These are phyloP conservation scores for Flaveria ramosissima DNA, from an alignment of 129 eudicot species.

Conservation along the genomic window DNA sequence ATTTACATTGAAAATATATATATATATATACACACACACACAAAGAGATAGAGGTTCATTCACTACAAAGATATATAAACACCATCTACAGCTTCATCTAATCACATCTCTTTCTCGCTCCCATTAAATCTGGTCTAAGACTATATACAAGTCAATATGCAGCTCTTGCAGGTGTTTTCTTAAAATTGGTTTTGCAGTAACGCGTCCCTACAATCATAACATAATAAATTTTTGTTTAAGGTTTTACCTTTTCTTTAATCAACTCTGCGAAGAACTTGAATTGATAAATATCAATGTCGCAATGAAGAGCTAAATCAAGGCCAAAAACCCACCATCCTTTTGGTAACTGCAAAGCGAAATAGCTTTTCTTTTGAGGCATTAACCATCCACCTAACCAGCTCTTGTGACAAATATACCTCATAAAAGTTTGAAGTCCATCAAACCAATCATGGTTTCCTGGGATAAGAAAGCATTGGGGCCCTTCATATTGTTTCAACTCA, in stretches of 20 bases:
- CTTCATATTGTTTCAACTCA: conserved; percentile 67
- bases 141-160: neutral
- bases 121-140: neutral
- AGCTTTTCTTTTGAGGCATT: conserved; percentile 98
- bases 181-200: no score
- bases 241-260: conserved; percentile 72
- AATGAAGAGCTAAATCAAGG: conserved; percentile 93
- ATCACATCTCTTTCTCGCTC: neutral
- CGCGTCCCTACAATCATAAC: neutral
- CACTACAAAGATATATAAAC: neutral
- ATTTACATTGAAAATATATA: neutral
- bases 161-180: no score
- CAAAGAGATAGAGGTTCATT: neutral
- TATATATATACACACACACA: no score
- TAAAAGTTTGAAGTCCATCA: conserved; percentile 94
- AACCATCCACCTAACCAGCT: conserved; percentile 99
- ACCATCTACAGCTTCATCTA: neutral
- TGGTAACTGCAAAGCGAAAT: conserved; percentile 89
- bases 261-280: conserved; percentile 90
- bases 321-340: conserved; percentile 99
- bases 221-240: neutral
- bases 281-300: conserved; percentile 91
- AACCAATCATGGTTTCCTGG: conserved; percentile 99
- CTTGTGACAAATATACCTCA: conserved; percentile 97
- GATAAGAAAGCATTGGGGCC: conserved; percentile 93